Conservation (phyloP, 192 early-diverging fungal genomes). For the Chytriomyces confervae region DNA sequence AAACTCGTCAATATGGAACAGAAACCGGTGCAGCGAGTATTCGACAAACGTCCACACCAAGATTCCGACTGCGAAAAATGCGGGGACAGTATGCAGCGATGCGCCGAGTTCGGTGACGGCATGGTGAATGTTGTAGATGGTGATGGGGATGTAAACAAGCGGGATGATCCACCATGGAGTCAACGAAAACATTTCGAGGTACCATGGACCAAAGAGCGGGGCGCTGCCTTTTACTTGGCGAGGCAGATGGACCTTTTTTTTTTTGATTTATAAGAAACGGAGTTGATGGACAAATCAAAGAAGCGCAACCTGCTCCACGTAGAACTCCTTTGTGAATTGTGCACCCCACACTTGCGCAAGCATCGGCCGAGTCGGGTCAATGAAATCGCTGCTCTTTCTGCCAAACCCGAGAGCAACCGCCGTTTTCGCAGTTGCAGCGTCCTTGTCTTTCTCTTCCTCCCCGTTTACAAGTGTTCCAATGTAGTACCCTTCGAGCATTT, state of each 20-base stretch:
- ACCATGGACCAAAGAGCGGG: constrained; percentile 76
- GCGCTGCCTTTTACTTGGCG: constrained; percentile 79
- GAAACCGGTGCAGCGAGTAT: constrained; percentile 89
- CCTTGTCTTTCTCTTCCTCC: constrained; percentile 14
- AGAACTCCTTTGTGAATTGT: constrained; percentile 80
- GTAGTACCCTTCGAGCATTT: constrained; percentile 81
- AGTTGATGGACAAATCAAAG: background rate
- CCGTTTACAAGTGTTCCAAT: constrained; percentile 63
- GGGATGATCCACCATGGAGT: constrained; percentile 94
- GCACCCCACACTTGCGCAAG: constrained; percentile 77
- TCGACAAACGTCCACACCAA: constrained; percentile 86
- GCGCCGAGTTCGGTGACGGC: constrained; percentile 24
- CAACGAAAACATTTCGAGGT: constrained; percentile 83
- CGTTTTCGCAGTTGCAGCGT: constrained; percentile 43
- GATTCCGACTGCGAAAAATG: constrained; percentile 71
- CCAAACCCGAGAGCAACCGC: constrained; percentile 47
- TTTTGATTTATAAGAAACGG: no score
- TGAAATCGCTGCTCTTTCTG: constrained; percentile 68
- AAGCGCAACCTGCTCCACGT: constrained; percentile 69
- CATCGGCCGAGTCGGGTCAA: constrained; percentile 82
- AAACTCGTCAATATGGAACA: constrained; percentile 90
- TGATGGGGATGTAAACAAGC: constrained; percentile 84
- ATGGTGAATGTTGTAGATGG: constrained; percentile 52
- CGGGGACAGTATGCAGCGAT: constrained; percentile 8
- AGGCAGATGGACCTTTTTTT: constrained; percentile 78